Evolutionary conservation across 257 asterid species (phyloP).

Genomic region (Ilex asprella): DNA sequence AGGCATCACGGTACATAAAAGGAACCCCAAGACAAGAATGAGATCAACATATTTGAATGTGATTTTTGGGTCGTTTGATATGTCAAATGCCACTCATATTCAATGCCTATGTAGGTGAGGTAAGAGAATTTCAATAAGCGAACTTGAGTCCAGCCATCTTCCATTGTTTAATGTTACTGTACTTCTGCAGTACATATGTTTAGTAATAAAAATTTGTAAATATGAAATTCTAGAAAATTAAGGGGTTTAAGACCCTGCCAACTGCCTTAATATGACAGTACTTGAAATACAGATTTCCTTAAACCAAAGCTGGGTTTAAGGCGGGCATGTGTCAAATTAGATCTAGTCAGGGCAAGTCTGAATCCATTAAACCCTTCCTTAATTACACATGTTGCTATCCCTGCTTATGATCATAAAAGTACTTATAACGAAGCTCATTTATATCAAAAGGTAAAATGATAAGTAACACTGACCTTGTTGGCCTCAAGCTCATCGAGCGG

Average conservation of each 20-base stretch:
- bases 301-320: neutral
- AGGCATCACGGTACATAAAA: neutral
- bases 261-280: too few species aligned
- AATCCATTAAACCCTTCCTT: neutral
- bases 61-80: too few species aligned
- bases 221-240: too few species aligned
- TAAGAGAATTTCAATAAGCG: too few species aligned
- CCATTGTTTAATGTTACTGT: too few species aligned
- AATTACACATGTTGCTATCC: neutral
- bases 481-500: slow-evolving; percentile 21
- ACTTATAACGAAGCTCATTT: neutral
- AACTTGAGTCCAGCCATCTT: too few species aligned
- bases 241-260: neutral
- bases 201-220: too few species aligned
- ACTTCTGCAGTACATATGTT: too few species aligned
- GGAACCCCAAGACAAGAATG: too few species aligned
- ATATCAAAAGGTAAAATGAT: neutral
- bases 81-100: too few species aligned
- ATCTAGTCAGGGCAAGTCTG: neutral
- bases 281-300: neutral
- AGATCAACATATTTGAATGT: too few species aligned
- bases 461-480: slow-evolving; percentile 46
- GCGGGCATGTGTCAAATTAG: neutral
- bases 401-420: neutral
- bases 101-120: too few species aligned